Conservation (phyloP, 2,329 filamentous ascomycete species). For the Periconia macrospinosa region DNA sequence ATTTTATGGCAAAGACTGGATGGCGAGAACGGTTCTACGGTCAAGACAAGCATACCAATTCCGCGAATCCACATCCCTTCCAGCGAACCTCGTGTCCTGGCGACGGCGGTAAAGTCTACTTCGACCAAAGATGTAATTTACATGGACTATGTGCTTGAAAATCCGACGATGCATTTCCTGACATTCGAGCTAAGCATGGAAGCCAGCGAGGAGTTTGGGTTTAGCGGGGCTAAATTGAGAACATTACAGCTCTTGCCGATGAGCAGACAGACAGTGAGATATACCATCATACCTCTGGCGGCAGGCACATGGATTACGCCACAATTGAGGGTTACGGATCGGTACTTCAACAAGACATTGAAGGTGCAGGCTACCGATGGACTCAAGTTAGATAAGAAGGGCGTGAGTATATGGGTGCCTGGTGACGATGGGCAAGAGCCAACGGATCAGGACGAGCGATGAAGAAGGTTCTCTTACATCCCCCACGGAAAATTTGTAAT, state of each 20-base stretch:
- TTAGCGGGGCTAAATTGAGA: conserved; percentile 82
- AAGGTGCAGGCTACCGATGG: conserved; percentile 78
- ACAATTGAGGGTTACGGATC: conserved; percentile 76
- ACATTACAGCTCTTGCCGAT: conserved; percentile 81
- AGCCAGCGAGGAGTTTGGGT: conserved; percentile 87
- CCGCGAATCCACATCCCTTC: conserved; percentile 80
- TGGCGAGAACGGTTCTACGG: conserved; percentile 29
- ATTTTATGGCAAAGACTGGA: conserved; percentile 73
- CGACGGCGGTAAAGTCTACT: conserved; percentile 45
- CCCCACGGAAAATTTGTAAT: no score
- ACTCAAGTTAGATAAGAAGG: conserved; percentile 59
- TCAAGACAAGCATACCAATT: conserved; percentile 66
- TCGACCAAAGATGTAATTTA: conserved; percentile 30
- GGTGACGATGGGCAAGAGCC: conserved; percentile 15
- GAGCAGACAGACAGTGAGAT: conserved; percentile 73
- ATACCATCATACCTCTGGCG: conserved; percentile 70
- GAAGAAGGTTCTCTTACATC: not conserved
- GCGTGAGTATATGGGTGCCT: conserved; percentile 45
- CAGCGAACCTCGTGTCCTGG: conserved; percentile 82
- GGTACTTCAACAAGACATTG: conserved; percentile 90
- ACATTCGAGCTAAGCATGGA: conserved; percentile 94
- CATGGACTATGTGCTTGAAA: conserved; percentile 76
- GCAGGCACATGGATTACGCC: conserved; percentile 70
- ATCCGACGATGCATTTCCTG: conserved; percentile 90
- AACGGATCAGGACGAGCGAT: not conserved